A percentile compares a stretch with the other conserved stretches of the same genome.
These are phyloP conservation scores for Rhynchospora pubera DNA, from an alignment of 176 grass and related monocot species.

Conservation along the genomic window DNA sequence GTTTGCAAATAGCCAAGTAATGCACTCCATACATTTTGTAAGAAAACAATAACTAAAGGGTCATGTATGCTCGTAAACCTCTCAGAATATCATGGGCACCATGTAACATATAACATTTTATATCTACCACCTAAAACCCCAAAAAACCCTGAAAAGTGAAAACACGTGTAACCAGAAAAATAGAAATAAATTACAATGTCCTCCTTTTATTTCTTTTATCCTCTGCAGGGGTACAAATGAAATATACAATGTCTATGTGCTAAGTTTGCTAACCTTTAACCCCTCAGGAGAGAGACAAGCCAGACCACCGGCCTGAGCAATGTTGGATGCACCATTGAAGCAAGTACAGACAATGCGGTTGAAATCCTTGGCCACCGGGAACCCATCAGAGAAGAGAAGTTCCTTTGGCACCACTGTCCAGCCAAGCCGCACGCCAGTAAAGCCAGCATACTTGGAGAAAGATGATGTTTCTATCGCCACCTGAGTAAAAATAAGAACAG, in stretches of 20 bases:
- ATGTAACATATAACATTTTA: neutral
- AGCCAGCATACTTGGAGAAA: conserved; percentile 96
- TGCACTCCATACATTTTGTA: neutral
- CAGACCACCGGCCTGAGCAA: conserved; percentile 77
- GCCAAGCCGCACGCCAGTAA: conserved; percentile 84
- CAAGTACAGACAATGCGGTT: conserved; percentile 85
- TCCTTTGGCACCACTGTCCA: conserved; percentile 94
- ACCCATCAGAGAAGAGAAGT: conserved; percentile 87
- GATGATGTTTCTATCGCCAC: conserved; percentile 89
- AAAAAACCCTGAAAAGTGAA: neutral
- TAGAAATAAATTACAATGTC: neutral
- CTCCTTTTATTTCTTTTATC: neutral
- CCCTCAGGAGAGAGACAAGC: conserved; percentile 78
- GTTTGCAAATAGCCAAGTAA: neutral
- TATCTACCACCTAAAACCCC: neutral
- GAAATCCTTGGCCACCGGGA: conserved; percentile 85
- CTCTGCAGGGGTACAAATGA: neutral
- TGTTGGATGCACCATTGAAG: conserved; percentile 88
- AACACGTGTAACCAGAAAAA: conserved; percentile 32
- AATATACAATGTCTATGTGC: conserved; percentile 5
- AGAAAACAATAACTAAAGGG: neutral
- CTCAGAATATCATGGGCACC: neutral
- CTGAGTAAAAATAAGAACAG: conserved; percentile 33
- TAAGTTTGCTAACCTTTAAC: conserved; percentile 43
- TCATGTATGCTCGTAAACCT: neutral